phyloP scores from a whole-genome alignment of 148 eudicot genomes.

The Heliosperma pusillum region DNA sequence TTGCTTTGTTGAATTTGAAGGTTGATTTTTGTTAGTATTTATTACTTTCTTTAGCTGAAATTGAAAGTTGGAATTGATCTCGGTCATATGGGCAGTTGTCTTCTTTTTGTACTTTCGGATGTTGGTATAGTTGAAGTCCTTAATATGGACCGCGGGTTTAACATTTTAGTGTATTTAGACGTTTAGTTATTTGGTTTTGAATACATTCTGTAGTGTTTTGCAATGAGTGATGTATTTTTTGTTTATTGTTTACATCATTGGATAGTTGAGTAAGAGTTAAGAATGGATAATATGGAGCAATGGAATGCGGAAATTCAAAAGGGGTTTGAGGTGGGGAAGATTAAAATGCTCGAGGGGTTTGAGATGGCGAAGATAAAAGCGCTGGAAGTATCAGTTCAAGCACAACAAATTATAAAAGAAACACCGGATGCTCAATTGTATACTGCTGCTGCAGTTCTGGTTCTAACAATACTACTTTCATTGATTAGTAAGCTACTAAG shows the following conservation, averaged over 20 bases:
- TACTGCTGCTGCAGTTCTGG: constrained; percentile 35
- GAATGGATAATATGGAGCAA: constrained; percentile 37
- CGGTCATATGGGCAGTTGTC: too few relatives aligned
- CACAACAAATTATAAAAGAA: constrained; percentile 29
- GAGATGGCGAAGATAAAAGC: constrained; percentile 23
- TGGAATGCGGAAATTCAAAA: constrained; percentile 28
- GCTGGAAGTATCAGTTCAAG: constrained; percentile 29
- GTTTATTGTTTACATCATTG: constrained; percentile 2
- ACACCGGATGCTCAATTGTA: constrained; percentile 42
- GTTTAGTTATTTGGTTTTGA: neutral
- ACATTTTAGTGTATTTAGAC: neutral
- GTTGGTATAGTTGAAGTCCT: too few relatives aligned
- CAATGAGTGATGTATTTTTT: neutral
- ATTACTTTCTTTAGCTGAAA: too few relatives aligned
- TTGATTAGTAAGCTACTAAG: constrained; percentile 38
- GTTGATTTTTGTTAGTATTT: too few relatives aligned
- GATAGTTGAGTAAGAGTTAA: constrained; percentile 9
- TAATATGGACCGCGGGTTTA: too few relatives aligned
- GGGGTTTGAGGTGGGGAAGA: constrained; percentile 21
- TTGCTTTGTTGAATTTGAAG: too few relatives aligned
- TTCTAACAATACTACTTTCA: constrained; percentile 35
- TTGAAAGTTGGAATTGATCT: too few relatives aligned
- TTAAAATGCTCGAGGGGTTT: constrained; percentile 21
- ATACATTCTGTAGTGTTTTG: neutral
- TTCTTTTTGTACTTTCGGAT: too few relatives aligned